Evolutionary conservation across 495 filamentous ascomycete genomes (phyloP).

Genomic region (Penicillium samsonianum): DNA sequence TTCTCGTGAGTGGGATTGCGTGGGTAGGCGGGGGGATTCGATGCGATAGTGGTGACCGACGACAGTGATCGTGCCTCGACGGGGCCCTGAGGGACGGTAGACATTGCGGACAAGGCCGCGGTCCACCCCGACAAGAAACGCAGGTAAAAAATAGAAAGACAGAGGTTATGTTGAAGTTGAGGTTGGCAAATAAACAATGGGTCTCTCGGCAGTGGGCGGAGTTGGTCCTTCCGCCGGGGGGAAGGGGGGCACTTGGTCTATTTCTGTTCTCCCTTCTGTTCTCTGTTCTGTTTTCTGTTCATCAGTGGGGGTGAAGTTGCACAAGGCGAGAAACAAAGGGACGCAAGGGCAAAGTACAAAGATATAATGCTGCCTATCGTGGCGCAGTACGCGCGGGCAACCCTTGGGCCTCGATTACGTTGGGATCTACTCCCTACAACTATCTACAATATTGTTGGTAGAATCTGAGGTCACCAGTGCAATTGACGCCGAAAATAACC

Average conservation of each 20-base stretch:
- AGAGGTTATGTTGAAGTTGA: constrained; percentile 9
- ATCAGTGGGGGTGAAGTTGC: not conserved
- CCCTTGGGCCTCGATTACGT: constrained; percentile 12
- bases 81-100: constrained; percentile 35
- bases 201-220: constrained; percentile 19
- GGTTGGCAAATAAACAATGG: constrained; percentile 17
- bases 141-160: constrained; percentile 1
- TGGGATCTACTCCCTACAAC: constrained; percentile 8
- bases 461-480: not conserved
- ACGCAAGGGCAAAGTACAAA: constrained; percentile 22
- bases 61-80: constrained; percentile 84
- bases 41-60: constrained; percentile 73
- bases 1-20: constrained; percentile 65
- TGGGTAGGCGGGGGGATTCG: constrained; percentile 83
- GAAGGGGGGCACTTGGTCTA: not conserved
- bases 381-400: constrained; percentile 27
- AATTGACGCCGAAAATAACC: not conserved
- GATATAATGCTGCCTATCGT: constrained; percentile 23
- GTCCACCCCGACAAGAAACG: constrained; percentile 24
- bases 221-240: constrained; percentile 7
- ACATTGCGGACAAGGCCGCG: constrained; percentile 28
- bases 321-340: constrained; percentile 9
- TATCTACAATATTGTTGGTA: constrained; percentile 4
- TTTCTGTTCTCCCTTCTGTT: constrained; percentile 5
- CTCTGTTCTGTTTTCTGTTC: not conserved